Evolutionary conservation across 768 basidiomycete genomes (phyloP), one percentile per base, ranked within the genome.

Genomic region (Pleurotus pulmonarius): DNA sequence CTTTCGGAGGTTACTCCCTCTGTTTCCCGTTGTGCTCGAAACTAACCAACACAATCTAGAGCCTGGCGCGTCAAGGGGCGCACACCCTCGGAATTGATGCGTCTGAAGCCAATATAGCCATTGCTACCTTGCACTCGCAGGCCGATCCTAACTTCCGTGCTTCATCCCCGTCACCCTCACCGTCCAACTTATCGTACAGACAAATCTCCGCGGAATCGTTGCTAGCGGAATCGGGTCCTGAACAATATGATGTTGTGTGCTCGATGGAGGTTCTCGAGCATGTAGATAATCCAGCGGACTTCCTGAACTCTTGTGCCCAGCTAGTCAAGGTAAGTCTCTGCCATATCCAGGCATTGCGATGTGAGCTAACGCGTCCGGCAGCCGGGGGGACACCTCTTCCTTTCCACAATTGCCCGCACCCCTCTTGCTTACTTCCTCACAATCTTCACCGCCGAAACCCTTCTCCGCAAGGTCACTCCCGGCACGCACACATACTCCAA

Each of bases 261-360:
- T 90, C 94, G 8, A 92, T 98, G 92, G 97, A 99, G 70, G 96
- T 99, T 6, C 67, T 99, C 26, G 97, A 99, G 73, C 97, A 99
- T 65, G 97, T 99, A 49, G 91, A 97, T 67, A 88, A 96, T 64
- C 95, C 97, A 1, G 77, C 83, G 5, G 78, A 80, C 5, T 99
- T 99, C 69, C 78, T 99, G 48, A 75, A 82, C 25, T 84, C 87
- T 39, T 89, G 94, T 61, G 90, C 90, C 0, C 79, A 87, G 57
- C 80, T 98, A 26, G 83, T 96, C 61, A 98, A 97, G 75, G 95
- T 94, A 60, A 41, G 81, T 8, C 37, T 11, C 41, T 44, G 20
- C 20, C 41, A 15, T 22, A n/a, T 44, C 12, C n/a, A 34, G 2
- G 29, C 9, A 4, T 11, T 34, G 29, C 4, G 9, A 34, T 7